Percentiles rank a stretch among this genome's conserved stretches.
phyloP scores from a whole-genome alignment of 768 basidiomycete genomes.

The Termitomyces sp. region DNA sequence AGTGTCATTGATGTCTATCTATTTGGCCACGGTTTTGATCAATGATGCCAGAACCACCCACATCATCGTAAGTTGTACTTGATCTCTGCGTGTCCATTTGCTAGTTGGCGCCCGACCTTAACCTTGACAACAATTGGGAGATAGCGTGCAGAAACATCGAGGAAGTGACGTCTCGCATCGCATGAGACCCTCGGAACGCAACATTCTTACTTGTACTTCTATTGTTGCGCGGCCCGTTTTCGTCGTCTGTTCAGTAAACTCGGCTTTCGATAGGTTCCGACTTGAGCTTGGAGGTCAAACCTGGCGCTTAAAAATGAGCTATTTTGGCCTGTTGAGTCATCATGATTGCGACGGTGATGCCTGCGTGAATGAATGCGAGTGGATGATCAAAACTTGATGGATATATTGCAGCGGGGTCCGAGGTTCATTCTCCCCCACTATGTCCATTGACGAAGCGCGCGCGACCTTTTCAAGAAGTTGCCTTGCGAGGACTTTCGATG shows the following conservation, averaged over 20 bases:
- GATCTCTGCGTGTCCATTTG: neutral
- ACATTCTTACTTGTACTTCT: neutral
- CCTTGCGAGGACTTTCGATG: neutral
- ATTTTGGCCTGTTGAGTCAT: slow-evolving; percentile 3
- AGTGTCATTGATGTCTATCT: neutral
- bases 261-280: neutral
- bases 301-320: neutral
- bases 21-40: neutral
- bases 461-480: slow-evolving; percentile 2
- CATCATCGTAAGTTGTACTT: too few species aligned
- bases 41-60: too few species aligned
- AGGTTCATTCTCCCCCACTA: neutral
- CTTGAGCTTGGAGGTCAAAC: too few species aligned
- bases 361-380: neutral
- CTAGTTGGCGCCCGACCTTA: too few species aligned
- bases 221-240: neutral
- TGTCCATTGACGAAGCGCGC: slow-evolving; percentile 8
- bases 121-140: too few species aligned
- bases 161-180: neutral
- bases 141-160: neutral
- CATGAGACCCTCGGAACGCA: neutral
- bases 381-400: slow-evolving; percentile 2
- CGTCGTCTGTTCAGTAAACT: neutral
- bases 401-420: neutral
- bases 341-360: slow-evolving; percentile 7